Conservation (phyloP, 345 rosid genomes). For the Boechera stricta region DNA sequence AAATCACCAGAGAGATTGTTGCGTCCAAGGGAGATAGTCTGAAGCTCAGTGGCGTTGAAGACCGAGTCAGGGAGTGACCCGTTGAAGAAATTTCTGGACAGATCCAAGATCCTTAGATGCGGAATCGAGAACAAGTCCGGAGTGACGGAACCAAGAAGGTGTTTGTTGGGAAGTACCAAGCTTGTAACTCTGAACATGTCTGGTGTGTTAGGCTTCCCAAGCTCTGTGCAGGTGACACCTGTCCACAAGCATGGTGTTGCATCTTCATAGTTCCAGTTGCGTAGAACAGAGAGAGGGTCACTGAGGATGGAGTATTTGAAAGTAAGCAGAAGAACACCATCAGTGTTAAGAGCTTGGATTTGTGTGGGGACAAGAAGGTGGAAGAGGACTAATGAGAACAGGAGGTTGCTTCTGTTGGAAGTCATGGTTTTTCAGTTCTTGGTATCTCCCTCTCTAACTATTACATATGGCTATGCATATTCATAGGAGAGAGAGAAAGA, state of each 20-base stretch:
- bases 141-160: conserved; percentile 68
- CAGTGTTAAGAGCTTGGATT: conserved; percentile 59
- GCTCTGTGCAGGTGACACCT: conserved; percentile 64
- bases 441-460: conserved; percentile 27
- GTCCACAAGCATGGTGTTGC: conserved; percentile 73
- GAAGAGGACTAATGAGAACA: conserved; percentile 38
- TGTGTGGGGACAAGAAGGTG: conserved; percentile 44
- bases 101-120: conserved; percentile 65
- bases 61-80: conserved; percentile 65
- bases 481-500: conserved; percentile 41
- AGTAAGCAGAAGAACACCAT: conserved; percentile 66
- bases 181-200: conserved; percentile 69
- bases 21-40: conserved; percentile 54
- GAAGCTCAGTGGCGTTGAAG: conserved; percentile 63
- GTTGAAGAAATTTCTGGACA: conserved; percentile 68
- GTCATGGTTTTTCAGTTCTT: conserved; percentile 44
- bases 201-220: conserved; percentile 51
- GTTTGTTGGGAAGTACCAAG: conserved; percentile 58
- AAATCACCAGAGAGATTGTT: conserved; percentile 73
- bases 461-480: conserved; percentile 34
- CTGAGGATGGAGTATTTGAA: conserved; percentile 70
- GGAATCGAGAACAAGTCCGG: conserved; percentile 55
- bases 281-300: conserved; percentile 66
- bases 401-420: conserved; percentile 35
- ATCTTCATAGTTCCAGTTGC: conserved; percentile 71